Evolutionary conservation across 768 basidiomycete species (phyloP).

Genomic region (Mycena rosella): DNA sequence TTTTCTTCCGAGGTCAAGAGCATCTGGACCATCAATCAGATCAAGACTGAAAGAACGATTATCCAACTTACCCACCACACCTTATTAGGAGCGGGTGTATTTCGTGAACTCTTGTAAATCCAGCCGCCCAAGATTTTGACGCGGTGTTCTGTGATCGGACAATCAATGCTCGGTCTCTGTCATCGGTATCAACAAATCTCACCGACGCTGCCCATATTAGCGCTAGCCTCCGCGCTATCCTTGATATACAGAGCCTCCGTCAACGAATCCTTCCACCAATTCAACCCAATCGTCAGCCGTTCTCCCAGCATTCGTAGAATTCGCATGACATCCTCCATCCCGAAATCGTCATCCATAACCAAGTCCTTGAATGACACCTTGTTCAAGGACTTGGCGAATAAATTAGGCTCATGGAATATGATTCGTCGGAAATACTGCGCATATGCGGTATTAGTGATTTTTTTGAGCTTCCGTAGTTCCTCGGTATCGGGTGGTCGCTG

Average conservation of each 20-base stretch:
- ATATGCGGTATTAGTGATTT: background rate
- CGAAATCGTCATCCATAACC: conserved; percentile 46
- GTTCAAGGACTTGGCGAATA: conserved; percentile 43
- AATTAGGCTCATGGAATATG: conserved; percentile 44
- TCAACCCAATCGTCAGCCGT: background rate
- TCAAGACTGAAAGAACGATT: conserved; percentile 25
- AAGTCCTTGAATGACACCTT: conserved; percentile 50
- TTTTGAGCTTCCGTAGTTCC: background rate
- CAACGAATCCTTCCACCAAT: conserved; percentile 19
- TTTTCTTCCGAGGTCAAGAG: conserved; percentile 3
- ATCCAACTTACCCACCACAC: conserved; percentile 47
- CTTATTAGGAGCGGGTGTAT: conserved; percentile 40
- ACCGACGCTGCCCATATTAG: conserved; percentile 19
- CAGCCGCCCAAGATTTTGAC: conserved; percentile 45
- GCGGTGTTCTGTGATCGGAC: conserved; percentile 29
- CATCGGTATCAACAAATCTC: background rate
- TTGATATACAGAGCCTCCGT: conserved; percentile 6
- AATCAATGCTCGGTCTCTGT: background rate
- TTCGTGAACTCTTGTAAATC: conserved; percentile 43
- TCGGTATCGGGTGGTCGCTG: background rate
- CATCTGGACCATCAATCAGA: conserved; percentile 22
- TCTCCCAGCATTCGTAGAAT: background rate
- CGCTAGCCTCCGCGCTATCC: conserved; percentile 1
- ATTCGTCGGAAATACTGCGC: conserved; percentile 46
- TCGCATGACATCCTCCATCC: conserved; percentile 33